phyloP scores from a whole-genome alignment of 768 basidiomycete genomes.

The Termitomyces sp. region DNA sequence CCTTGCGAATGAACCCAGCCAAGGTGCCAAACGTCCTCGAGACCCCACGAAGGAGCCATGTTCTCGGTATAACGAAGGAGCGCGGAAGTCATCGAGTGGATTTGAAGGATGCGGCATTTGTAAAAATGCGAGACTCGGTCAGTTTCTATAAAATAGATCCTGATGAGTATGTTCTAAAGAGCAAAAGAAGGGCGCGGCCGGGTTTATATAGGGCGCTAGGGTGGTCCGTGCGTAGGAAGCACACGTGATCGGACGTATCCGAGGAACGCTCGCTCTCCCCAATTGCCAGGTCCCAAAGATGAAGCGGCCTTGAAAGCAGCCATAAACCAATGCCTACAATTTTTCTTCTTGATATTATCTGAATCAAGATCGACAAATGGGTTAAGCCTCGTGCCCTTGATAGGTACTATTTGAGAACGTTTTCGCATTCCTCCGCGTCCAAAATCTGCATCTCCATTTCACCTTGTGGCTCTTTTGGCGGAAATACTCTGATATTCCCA shows the following conservation, averaged over 20 bases:
- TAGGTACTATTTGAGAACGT: too few species aligned
- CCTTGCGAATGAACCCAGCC: conserved; percentile 17
- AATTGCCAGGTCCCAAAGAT: too few species aligned
- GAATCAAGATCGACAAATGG: too few species aligned
- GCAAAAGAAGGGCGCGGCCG: conserved; percentile 11
- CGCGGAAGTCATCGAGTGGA: conserved; percentile 56
- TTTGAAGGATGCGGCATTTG: conserved; percentile 59
- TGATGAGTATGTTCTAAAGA: conserved; percentile 68
- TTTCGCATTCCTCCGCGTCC: too few species aligned
- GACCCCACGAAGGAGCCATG: conserved; percentile 33
- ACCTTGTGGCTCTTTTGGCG: too few species aligned
- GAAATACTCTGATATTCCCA: too few species aligned
- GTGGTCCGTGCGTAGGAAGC: conserved; percentile 31
- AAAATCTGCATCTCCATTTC: too few species aligned
- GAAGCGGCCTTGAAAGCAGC: too few species aligned
- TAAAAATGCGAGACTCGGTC: conserved; percentile 73
- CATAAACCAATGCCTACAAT: too few species aligned
- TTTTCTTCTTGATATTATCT: too few species aligned
- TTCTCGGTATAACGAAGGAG: conserved; percentile 61
- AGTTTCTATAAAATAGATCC: conserved; percentile 73
- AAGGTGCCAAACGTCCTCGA: conserved; percentile 54
- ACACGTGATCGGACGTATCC: background rate
- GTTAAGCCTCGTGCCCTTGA: too few species aligned
- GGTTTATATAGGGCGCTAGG: conserved; percentile 28
- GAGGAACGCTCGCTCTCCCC: too few species aligned